These are phyloP conservation scores for Kwoniella dendrophila DNA, from an alignment of 768 basidiomycete species.

Conservation along the genomic window DNA sequence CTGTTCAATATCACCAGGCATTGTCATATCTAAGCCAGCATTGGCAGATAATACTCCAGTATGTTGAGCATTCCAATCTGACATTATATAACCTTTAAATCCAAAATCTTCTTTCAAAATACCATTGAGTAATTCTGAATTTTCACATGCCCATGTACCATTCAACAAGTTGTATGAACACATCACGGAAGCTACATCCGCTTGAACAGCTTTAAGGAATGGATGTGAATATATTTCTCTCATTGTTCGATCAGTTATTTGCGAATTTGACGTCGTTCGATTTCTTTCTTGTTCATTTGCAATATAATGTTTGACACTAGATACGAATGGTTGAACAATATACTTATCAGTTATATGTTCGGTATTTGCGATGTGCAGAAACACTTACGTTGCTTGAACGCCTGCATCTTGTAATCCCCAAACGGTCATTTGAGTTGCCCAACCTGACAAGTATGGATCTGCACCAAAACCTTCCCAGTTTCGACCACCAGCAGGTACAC, in stretches of 20 bases:
- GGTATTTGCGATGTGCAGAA: neutral
- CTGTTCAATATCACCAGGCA: constrained; percentile 57
- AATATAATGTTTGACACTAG: constrained; percentile 51
- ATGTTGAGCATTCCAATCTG: constrained; percentile 52
- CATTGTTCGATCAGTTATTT: constrained; percentile 77
- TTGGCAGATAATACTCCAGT: constrained; percentile 47
- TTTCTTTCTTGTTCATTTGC: constrained; percentile 60
- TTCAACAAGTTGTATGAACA: constrained; percentile 57
- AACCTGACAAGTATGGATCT: constrained; percentile 81
- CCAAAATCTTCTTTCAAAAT: constrained; percentile 57
- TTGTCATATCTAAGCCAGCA: constrained; percentile 54
- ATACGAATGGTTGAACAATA: too few relatives aligned
- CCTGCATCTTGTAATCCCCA: constrained; percentile 75
- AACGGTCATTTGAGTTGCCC: constrained; percentile 71
- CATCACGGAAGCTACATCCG: constrained; percentile 66
- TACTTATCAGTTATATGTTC: neutral
- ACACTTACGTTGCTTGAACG: constrained; percentile 56
- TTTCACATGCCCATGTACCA: constrained; percentile 55
- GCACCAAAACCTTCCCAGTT: constrained; percentile 95
- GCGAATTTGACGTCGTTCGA: constrained; percentile 59
- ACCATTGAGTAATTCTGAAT: constrained; percentile 52
- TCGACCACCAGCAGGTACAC: constrained; percentile 69
- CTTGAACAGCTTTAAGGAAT: constrained; percentile 64
- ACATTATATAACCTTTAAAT: constrained; percentile 55
- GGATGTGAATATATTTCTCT: constrained; percentile 52